Evolutionary conservation across 2,329 filamentous ascomycete genomes (phyloP).

Genomic region (Penicillium expansum): DNA sequence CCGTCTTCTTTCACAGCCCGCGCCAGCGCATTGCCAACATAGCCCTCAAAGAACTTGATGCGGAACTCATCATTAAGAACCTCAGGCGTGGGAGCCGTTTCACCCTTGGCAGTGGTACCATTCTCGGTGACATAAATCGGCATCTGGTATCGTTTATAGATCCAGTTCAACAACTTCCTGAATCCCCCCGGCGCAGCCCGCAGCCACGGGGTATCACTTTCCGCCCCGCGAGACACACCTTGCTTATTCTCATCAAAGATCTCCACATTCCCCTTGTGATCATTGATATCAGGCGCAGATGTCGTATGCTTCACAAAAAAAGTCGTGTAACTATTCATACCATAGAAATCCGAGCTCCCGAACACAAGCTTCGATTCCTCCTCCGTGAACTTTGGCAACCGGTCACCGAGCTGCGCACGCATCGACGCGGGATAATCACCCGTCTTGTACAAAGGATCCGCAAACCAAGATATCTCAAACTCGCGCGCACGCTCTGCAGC

Average conservation of each 20-base stretch:
- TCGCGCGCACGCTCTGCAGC: slow-evolving; percentile 74
- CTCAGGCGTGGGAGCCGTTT: slow-evolving; percentile 66
- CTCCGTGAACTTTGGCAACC: slow-evolving; percentile 67
- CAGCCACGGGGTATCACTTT: slow-evolving; percentile 76
- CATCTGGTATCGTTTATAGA: slow-evolving; percentile 67
- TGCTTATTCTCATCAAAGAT: slow-evolving; percentile 64
- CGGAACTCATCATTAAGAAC: slow-evolving; percentile 75
- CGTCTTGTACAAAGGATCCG: slow-evolving; percentile 71
- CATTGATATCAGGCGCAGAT: slow-evolving; percentile 52
- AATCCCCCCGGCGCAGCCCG: slow-evolving; percentile 70
- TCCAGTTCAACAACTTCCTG: slow-evolving; percentile 68
- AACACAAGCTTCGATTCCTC: slow-evolving; percentile 68
- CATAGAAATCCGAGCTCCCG: slow-evolving; percentile 82
- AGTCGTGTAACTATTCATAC: slow-evolving; percentile 84
- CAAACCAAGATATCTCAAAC: slow-evolving; percentile 79
- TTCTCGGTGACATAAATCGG: slow-evolving; percentile 84
- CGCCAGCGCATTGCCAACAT: slow-evolving; percentile 66
- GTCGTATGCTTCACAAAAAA: slow-evolving; percentile 74
- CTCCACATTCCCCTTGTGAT: slow-evolving; percentile 72
- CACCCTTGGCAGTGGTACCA: slow-evolving; percentile 73
- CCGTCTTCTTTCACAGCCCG: slow-evolving; percentile 60
- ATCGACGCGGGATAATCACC: slow-evolving; percentile 77
- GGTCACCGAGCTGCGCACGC: slow-evolving; percentile 72
- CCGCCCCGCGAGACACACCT: slow-evolving; percentile 69
- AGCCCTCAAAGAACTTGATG: slow-evolving; percentile 69